Percentiles rank a stretch among this genome's conserved stretches.
These are phyloP conservation scores for Choanephora cucurbitarum DNA, from an alignment of 371 early-diverging fungal genomes.

Conservation along the genomic window DNA sequence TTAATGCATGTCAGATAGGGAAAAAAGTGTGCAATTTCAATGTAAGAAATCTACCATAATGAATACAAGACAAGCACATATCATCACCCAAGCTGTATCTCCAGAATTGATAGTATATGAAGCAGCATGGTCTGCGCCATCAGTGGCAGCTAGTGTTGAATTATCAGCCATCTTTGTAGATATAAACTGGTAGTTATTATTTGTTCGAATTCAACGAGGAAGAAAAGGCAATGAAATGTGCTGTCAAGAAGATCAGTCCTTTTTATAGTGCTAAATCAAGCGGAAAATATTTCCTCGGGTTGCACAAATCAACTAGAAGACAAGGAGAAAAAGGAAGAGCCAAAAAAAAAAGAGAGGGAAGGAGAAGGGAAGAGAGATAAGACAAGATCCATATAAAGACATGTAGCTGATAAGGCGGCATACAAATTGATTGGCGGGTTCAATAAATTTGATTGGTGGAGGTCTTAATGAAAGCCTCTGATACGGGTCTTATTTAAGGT, in stretches of 20 bases:
- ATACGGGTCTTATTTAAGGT: too few species aligned
- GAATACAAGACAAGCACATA: constrained; percentile 39
- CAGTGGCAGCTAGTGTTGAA: constrained; percentile 5
- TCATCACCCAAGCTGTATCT: constrained; percentile 75
- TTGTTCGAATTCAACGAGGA: too few species aligned
- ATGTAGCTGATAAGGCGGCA: not conserved
- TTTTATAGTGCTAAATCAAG: not conserved
- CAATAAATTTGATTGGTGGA: not conserved
- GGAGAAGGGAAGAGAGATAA: not conserved
- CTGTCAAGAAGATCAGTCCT: not conserved
- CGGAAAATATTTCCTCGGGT: not conserved
- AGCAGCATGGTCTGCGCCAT: not conserved
- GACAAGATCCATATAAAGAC: not conserved
- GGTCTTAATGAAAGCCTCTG: too few species aligned
- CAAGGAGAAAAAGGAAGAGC: not conserved
- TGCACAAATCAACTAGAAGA: not conserved
- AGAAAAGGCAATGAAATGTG: not conserved
- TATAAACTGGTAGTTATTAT: not conserved
- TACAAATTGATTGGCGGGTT: not conserved
- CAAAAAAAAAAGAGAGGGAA: not conserved
- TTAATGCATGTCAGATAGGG: too few species aligned
- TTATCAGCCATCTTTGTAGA: constrained; percentile 6
- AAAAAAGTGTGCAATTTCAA: too few species aligned
- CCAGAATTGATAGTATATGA: constrained; percentile 43
- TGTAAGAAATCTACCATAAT: constrained; percentile 38